A percentile compares a stretch with the other conserved stretches of the same genome.
Conservation (phyloP, 306 rosid species). For the Vachellia pachyceras region DNA sequence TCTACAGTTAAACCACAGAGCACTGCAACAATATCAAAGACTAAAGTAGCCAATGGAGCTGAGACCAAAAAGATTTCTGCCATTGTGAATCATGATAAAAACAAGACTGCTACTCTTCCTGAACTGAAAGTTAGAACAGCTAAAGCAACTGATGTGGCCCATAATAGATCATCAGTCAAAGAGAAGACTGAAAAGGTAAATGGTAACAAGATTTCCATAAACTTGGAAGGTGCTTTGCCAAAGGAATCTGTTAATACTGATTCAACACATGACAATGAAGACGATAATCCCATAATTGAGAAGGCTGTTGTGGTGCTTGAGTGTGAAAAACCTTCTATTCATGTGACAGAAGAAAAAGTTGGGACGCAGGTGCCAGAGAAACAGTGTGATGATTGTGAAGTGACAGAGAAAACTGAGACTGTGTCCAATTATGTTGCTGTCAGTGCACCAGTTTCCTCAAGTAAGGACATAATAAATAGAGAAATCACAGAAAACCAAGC, state of each 20-base stretch:
- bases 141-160: conserved; percentile 57
- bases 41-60: conserved; percentile 58
- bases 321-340: conserved; percentile 59
- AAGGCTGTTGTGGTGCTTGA: conserved; percentile 86
- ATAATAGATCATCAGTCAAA: conserved; percentile 53
- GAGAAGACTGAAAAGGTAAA: conserved; percentile 56
- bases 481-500: conserved; percentile 52
- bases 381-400: conserved; percentile 37
- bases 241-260: conserved; percentile 50
- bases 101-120: conserved; percentile 87
- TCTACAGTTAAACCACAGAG: conserved; percentile 57
- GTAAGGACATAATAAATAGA: conserved; percentile 48
- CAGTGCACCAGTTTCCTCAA: conserved; percentile 56
- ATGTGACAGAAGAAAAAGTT: conserved; percentile 44
- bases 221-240: conserved; percentile 49
- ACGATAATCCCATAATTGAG: conserved; percentile 79
- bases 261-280: conserved; percentile 53
- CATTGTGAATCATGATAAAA: conserved; percentile 77
- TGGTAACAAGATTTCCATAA: conserved; percentile 48
- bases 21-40: conserved; percentile 50
- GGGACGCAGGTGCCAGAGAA: conserved; percentile 33
- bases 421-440: conserved; percentile 55
- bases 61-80: conserved; percentile 86
- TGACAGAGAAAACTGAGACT: conserved; percentile 47
- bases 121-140: conserved; percentile 88